These are phyloP conservation scores for Ramaria sp. DNA, from an alignment of 768 basidiomycete genomes.

Conservation along the genomic window DNA sequence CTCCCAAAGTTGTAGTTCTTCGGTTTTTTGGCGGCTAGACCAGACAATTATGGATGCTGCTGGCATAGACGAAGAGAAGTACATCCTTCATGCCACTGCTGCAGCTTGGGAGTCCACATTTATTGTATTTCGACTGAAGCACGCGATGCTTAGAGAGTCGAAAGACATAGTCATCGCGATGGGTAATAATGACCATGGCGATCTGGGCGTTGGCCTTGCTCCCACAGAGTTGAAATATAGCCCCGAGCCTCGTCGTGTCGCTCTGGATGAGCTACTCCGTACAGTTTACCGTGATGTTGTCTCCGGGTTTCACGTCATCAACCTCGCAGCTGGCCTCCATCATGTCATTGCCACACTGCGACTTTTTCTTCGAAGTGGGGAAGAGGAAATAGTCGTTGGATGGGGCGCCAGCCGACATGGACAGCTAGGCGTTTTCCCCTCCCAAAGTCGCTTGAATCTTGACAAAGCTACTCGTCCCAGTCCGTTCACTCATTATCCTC, in stretches of 20 bases:
- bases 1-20: constrained; percentile 10
- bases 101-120: constrained; percentile 83
- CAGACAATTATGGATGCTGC: constrained; percentile 20
- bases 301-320: constrained; percentile 26
- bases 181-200: constrained; percentile 80
- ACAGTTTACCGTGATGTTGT: constrained; percentile 19
- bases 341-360: constrained; percentile 50
- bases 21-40: constrained; percentile 39
- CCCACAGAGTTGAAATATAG: constrained; percentile 8
- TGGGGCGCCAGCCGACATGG: constrained; percentile 86
- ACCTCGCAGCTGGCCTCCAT: constrained; percentile 56
- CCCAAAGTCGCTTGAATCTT: neutral
- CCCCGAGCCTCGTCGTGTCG: constrained; percentile 1
- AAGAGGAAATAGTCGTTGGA: constrained; percentile 35
- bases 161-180: constrained; percentile 58
- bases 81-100: constrained; percentile 39
- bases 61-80: constrained; percentile 27
- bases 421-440: constrained; percentile 48
- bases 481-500: neutral
- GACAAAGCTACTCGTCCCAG: neutral
- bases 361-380: constrained; percentile 14
- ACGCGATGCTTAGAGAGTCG: constrained; percentile 11
- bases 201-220: constrained; percentile 47
- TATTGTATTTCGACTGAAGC: constrained; percentile 40
- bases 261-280: constrained; percentile 7